These are phyloP conservation scores for Mariannaea elegans DNA, from an alignment of 2,329 filamentous ascomycete genomes.

Conservation along the genomic window DNA sequence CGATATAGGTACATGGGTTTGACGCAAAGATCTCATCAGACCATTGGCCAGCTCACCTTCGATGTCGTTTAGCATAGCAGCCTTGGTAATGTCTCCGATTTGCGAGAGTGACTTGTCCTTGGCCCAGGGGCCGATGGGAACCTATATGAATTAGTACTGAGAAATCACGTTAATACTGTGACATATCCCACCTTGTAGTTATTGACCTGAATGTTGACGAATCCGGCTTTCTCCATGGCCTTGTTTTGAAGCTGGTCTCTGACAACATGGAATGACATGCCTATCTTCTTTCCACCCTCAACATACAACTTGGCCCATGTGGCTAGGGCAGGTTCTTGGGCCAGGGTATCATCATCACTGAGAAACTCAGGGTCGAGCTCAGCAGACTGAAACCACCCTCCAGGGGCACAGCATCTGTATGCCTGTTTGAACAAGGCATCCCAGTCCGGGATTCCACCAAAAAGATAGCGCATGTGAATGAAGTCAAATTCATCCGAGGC, in stretches of 20 bases:
- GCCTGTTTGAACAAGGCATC: slow-evolving; percentile 9
- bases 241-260: slow-evolving; percentile 12
- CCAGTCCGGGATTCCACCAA: slow-evolving; percentile 24
- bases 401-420: slow-evolving; percentile 15
- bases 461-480: slow-evolving; percentile 24
- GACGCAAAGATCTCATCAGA: too few relatives aligned
- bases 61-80: too few relatives aligned
- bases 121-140: too few relatives aligned
- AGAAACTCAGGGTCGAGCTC: slow-evolving; percentile 16
- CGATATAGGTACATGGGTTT: too few relatives aligned
- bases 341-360: slow-evolving; percentile 18
- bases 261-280: slow-evolving; percentile 10
- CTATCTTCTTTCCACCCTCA: slow-evolving; percentile 20
- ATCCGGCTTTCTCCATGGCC: slow-evolving; percentile 18
- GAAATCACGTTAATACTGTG: too few relatives aligned
- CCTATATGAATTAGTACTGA: too few relatives aligned
- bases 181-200: slow-evolving; percentile 8
- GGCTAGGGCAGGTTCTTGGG: slow-evolving; percentile 7
- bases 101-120: too few relatives aligned
- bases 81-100: too few relatives aligned
- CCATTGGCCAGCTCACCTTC: too few relatives aligned
- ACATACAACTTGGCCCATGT: slow-evolving; percentile 25
- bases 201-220: slow-evolving; percentile 16
- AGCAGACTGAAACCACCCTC: slow-evolving; percentile 21
- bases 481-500: slow-evolving; percentile 10